Conservation (phyloP, 2,329 filamentous ascomycete genomes). For the Sporothrix humicola region DNA sequence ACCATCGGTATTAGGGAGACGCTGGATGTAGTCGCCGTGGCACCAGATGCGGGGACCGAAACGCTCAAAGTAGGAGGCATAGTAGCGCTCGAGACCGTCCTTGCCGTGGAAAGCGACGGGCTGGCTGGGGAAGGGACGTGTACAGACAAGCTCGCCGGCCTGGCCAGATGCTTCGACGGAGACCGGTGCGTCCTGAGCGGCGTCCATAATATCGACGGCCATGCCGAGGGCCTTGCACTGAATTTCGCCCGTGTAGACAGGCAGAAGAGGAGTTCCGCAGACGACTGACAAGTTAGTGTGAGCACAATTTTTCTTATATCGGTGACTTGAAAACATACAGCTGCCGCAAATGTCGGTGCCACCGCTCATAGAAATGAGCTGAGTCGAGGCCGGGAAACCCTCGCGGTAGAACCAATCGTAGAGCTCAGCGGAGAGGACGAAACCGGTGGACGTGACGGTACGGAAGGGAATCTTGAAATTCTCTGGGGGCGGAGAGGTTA, state of each 20-base stretch:
- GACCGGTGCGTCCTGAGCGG: constrained; percentile 44
- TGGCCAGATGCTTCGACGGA: constrained; percentile 45
- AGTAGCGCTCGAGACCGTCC: constrained; percentile 48
- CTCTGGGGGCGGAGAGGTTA: neutral
- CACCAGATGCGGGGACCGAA: constrained; percentile 51
- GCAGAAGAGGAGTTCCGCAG: constrained; percentile 31
- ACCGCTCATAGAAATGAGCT: constrained; percentile 51
- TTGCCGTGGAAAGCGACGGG: constrained; percentile 55
- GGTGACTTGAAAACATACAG: constrained; percentile 43
- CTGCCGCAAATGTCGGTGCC: constrained; percentile 55
- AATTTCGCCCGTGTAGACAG: constrained; percentile 52
- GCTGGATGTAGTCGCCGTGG: constrained; percentile 54
- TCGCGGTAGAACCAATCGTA: constrained; percentile 52
- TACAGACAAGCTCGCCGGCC: constrained; percentile 53
- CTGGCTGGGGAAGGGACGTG: constrained; percentile 54
- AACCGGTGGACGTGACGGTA: constrained; percentile 53
- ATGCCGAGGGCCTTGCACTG: constrained; percentile 53
- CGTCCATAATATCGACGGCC: constrained; percentile 53
- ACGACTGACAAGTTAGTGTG: constrained; percentile 18
- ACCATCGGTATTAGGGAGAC: constrained; percentile 50
- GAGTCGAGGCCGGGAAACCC: constrained; percentile 47
- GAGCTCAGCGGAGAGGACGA: constrained; percentile 50
- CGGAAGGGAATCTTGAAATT: constrained; percentile 22
- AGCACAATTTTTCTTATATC: no score
- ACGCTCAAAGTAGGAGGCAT: constrained; percentile 52